A percentile compares a stretch with the other conserved stretches of the same genome.
Evolutionary conservation across 108 stramenopile genomes (phyloP).

Genomic region (Discostella pseudostelligera): DNA sequence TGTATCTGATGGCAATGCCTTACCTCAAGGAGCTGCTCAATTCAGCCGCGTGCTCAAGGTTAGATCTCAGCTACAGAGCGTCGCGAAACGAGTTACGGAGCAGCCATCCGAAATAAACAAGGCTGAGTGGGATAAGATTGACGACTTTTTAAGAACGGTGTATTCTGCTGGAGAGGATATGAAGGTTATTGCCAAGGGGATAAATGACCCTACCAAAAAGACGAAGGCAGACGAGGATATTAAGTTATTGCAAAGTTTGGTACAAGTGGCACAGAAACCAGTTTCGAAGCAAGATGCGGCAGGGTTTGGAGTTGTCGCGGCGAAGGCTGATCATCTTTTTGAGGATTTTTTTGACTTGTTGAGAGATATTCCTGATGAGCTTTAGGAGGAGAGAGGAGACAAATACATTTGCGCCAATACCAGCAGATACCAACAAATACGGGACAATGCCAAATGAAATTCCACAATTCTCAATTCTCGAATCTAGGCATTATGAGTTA

Average conservation of each 20-base stretch:
- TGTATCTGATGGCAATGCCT: conserved; percentile 59
- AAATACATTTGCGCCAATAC: background rate
- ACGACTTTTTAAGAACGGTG: conserved; percentile 57
- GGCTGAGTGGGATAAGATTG: conserved; percentile 75
- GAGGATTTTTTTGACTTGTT: conserved; percentile 68
- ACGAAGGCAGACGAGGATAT: conserved; percentile 51
- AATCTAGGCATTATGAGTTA: too few relatives aligned
- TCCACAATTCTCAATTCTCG: too few relatives aligned
- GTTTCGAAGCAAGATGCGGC: conserved; percentile 53
- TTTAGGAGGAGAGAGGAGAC: conserved; percentile 4
- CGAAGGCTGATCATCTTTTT: conserved; percentile 50
- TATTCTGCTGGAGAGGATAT: conserved; percentile 71
- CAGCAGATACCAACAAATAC: background rate
- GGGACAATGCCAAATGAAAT: too few relatives aligned
- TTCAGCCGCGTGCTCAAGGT: conserved; percentile 68
- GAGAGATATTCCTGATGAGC: conserved; percentile 71
- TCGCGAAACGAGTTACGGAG: conserved; percentile 54
- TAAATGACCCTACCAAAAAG: conserved; percentile 54
- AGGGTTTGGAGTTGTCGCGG: conserved; percentile 48
- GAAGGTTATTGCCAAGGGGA: conserved; percentile 57
- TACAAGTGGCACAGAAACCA: conserved; percentile 62
- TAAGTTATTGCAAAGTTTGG: conserved; percentile 59
- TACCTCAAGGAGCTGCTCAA: conserved; percentile 69
- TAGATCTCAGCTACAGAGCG: conserved; percentile 55
- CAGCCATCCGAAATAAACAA: conserved; percentile 56